Base-by-base conservation (phyloP, 108 stramenopile genomes). In the Skeletonema tropicum region DNA sequence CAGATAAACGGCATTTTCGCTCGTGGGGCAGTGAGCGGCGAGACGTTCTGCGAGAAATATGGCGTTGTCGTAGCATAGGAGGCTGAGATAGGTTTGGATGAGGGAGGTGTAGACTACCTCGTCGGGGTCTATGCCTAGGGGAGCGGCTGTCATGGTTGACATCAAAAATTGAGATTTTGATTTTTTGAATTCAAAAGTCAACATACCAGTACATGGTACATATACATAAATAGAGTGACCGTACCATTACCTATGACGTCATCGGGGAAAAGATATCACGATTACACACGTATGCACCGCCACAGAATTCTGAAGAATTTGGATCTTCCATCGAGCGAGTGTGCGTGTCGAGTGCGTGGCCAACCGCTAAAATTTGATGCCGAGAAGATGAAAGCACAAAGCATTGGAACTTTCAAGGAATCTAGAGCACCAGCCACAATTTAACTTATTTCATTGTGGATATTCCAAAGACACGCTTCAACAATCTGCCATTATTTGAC, bases 31-130 rank as follows among this genome's bases (percentile, higher is more conserved):
- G 12, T 77, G 57, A 1, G 94, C 94, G 1, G 80, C 89, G 58
- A 89, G 64, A 1, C 94, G 89, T 73, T 95, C 94, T 7, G 90
- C 94, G 23, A 91, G 72, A 73, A 92, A 95, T 17, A 83, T 90
- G 52, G 94, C 92, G 70, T 92, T 95, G 65, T 91, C 92, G 39
- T 92, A 59, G 70, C 83, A 83, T 48, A 91, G 81, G 38, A 92
- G 80, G 57, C 64, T 58, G 42, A 95, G 78, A 46, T 92, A 95
- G 64, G 91, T 89, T 71, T 90, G 90, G 61, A 95, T 88, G n/a
- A 92, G 68, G 14, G 88, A 84, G 6, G 89, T 78, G 81, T 91
- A 92, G 21, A 88, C 85, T 31, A 63, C 69, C 64, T 87, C 87
- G 62, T 55, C 52, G 52, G 52, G 52, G 52, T 55, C 52, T 55